A percentile compares a stretch with the other conserved stretches of the same genome.
Evolutionary conservation across 75 land plant species (phyloP).

Genomic region (Picea sitchensis): DNA sequence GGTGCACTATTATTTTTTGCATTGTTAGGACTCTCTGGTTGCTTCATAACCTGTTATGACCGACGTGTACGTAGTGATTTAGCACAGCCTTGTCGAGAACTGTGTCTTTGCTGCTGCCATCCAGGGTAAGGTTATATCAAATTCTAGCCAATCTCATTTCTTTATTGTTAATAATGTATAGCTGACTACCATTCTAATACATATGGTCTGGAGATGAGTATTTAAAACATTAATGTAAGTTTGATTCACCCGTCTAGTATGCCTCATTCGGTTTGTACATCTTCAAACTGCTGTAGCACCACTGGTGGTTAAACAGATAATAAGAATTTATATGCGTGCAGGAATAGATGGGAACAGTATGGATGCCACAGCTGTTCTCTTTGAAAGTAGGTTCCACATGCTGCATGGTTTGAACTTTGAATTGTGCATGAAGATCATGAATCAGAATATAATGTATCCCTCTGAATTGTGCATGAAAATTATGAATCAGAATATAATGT

Average conservation of each 20-base stretch:
- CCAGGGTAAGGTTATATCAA: slow-evolving; percentile 53
- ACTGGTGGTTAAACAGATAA: not conserved
- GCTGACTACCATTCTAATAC: not conserved
- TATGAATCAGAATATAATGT: not conserved
- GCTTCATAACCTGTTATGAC: slow-evolving; percentile 95
- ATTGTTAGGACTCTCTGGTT: slow-evolving; percentile 85
- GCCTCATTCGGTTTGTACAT: not conserved
- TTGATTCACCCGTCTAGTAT: not conserved
- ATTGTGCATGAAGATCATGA: not conserved
- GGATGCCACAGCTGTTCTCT: not conserved
- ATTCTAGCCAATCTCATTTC: not conserved
- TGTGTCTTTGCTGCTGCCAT: slow-evolving; percentile 95
- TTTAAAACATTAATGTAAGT: not conserved
- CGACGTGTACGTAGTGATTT: slow-evolving; percentile 87
- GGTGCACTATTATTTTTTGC: slow-evolving; percentile 91
- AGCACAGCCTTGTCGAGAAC: slow-evolving; percentile 92
- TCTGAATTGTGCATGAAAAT: not conserved
- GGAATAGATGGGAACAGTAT: not conserved
- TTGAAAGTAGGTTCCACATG: not conserved
- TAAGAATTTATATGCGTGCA: not conserved
- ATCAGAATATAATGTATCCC: not conserved
- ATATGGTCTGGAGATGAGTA: not conserved
- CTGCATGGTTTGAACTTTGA: not conserved
- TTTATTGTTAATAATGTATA: not conserved
- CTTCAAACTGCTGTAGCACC: not conserved